phyloP scores from a whole-genome alignment of 345 rosid species.

The Rhizophora apiculata region DNA sequence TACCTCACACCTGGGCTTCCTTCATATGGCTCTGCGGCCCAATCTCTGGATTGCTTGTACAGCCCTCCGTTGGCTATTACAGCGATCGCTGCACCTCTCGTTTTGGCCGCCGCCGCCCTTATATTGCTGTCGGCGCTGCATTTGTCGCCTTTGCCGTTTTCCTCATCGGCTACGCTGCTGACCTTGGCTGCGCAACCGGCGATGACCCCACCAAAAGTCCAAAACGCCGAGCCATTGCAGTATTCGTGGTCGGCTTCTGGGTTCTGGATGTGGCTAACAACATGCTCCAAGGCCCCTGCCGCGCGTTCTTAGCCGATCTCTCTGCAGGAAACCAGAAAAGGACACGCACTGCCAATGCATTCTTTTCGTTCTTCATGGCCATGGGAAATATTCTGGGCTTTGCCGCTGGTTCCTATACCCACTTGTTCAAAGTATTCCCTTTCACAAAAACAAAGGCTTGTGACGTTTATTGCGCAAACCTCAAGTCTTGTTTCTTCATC shows the following conservation, averaged over 20 bases:
- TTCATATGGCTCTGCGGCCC: slow-evolving; percentile 95
- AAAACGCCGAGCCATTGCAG: slow-evolving; percentile 58
- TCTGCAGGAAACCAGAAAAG: slow-evolving; percentile 49
- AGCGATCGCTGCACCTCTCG: slow-evolving; percentile 74
- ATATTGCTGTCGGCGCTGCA: slow-evolving; percentile 52
- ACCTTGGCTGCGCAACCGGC: slow-evolving; percentile 58
- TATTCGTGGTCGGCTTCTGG: slow-evolving; percentile 82
- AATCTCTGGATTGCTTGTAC: slow-evolving; percentile 80
- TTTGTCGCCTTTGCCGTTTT: slow-evolving; percentile 57
- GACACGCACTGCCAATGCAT: slow-evolving; percentile 55
- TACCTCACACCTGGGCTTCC: slow-evolving; percentile 85
- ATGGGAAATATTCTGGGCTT: slow-evolving; percentile 80
- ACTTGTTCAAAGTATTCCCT: slow-evolving; percentile 51
- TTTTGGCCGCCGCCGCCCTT: slow-evolving; percentile 90
- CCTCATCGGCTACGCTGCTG: slow-evolving; percentile 81
- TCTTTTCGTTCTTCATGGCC: slow-evolving; percentile 88
- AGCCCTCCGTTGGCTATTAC: slow-evolving; percentile 78
- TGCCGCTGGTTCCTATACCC: slow-evolving; percentile 65
- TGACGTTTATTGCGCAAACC: slow-evolving; percentile 78
- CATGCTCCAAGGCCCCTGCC: slow-evolving; percentile 76
- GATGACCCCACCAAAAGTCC: slow-evolving; percentile 35
- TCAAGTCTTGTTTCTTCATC: slow-evolving; percentile 74
- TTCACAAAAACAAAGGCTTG: slow-evolving; percentile 71
- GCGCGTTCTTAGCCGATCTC: slow-evolving; percentile 83
- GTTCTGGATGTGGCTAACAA: slow-evolving; percentile 89